A percentile compares a stretch with the other conserved stretches of the same genome.
Evolutionary conservation across 345 rosid genomes (phyloP).

Genomic region (Mangifera indica): DNA sequence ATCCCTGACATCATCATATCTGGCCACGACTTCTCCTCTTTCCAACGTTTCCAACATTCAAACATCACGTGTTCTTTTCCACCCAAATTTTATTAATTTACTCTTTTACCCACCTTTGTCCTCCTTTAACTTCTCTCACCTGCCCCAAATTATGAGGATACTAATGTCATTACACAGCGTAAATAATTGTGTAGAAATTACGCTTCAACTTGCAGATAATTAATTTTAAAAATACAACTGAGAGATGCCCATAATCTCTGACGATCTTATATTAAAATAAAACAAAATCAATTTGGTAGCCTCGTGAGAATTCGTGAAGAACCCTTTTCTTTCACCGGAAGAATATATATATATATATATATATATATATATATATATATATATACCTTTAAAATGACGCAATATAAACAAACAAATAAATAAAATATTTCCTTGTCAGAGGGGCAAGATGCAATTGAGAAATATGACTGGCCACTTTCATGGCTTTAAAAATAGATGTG

Average conservation of each 20-base stretch:
- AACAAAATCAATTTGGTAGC: constrained; percentile 6
- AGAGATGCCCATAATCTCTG: constrained; percentile 1
- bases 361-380: too few species aligned
- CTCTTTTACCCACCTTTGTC: neutral
- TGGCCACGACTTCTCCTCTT: constrained; percentile 71
- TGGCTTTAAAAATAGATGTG: constrained; percentile 8
- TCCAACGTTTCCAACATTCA: constrained; percentile 71
- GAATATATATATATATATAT: constrained; percentile 27
- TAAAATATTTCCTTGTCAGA: too few species aligned
- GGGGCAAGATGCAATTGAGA: neutral
- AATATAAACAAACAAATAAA: too few species aligned
- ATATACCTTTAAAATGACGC: neutral
- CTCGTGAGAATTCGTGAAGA: constrained; percentile 30
- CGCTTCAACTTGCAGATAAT: too few species aligned
- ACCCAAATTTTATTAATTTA: neutral
- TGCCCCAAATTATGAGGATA: neutral
- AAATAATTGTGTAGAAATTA: constrained; percentile 8
- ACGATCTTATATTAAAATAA: neutral
- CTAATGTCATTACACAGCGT: neutral
- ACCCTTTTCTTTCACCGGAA: constrained; percentile 41
- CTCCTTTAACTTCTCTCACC: too few species aligned
- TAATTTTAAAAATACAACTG: neutral
- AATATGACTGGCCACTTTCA: constrained; percentile 1
- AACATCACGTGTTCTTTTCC: constrained; percentile 49
- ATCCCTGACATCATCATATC: constrained; percentile 66